Conservation (phyloP, 2,329 filamentous ascomycete genomes). For the Teratosphaeria nubilosa region DNA sequence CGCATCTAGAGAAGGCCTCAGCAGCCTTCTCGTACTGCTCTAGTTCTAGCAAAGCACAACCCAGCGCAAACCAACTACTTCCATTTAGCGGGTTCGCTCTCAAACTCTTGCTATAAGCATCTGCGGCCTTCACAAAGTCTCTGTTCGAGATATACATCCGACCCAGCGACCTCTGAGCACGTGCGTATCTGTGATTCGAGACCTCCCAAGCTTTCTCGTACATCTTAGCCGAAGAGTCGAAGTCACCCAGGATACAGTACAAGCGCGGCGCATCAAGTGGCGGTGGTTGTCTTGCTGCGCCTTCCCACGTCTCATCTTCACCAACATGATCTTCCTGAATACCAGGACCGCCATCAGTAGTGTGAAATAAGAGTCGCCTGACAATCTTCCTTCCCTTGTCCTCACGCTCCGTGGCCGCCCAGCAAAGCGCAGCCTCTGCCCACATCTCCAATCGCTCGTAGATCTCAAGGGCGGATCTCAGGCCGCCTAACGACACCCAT, state of each 20-base stretch:
- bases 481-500: conserved; percentile 82
- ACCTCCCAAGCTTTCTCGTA: conserved; percentile 85
- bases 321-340: conserved; percentile 26
- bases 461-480: conserved; percentile 86
- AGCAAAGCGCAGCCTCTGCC: conserved; percentile 88
- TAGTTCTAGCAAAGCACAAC: conserved; percentile 75
- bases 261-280: conserved; percentile 77
- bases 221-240: conserved; percentile 62
- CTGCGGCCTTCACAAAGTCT: conserved; percentile 58
- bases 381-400: conserved; percentile 71
- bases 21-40: conserved; percentile 68
- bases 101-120: conserved; percentile 70
- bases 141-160: conserved; percentile 61
- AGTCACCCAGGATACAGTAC: conserved; percentile 87
- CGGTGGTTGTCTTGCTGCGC: conserved; percentile 57
- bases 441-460: conserved; percentile 89
- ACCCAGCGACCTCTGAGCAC: conserved; percentile 79
- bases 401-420: conserved; percentile 68
- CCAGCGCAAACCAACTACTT: conserved; percentile 79
- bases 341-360: conserved; percentile 37
- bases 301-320: conserved; percentile 46
- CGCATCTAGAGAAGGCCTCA: conserved; percentile 71
- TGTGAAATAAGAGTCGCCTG: conserved; percentile 67
- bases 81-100: conserved; percentile 71
- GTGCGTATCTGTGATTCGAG: conserved; percentile 68